Conservation (phyloP, 805 yeast genomes). For the Grigorovia humatica region DNA sequence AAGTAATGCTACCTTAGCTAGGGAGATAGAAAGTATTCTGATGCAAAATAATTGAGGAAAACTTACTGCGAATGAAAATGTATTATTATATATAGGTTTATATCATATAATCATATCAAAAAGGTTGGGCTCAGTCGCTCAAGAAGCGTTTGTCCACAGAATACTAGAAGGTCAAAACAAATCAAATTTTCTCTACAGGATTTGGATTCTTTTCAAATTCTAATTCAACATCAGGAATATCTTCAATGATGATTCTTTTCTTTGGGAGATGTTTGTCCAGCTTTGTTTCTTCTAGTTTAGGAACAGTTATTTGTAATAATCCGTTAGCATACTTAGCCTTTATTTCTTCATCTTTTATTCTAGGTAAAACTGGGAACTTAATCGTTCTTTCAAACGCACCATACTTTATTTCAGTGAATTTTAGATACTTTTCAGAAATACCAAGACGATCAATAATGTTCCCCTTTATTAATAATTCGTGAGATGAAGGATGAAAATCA, state of each 20-base stretch:
- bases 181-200: conserved; percentile 27
- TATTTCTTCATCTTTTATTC: conserved; percentile 42
- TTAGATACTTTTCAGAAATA: conserved; percentile 31
- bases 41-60: too few species aligned
- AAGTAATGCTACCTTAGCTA: too few species aligned
- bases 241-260: conserved; percentile 38
- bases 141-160: too few species aligned
- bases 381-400: conserved; percentile 50
- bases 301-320: conserved; percentile 40
- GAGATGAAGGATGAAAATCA: conserved; percentile 49
- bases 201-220: conserved; percentile 40
- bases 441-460: conserved; percentile 32
- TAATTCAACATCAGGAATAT: conserved; percentile 40
- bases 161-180: neutral
- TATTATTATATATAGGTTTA: too few species aligned
- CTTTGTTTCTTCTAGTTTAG: conserved; percentile 28
- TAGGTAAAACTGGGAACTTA: conserved; percentile 44
- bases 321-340: conserved; percentile 47
- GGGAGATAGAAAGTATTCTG: too few species aligned
- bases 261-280: conserved; percentile 30
- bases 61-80: too few species aligned
- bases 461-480: conserved; percentile 45
- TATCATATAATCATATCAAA: too few species aligned
- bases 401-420: conserved; percentile 43
- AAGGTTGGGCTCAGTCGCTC: too few species aligned